Conservation (phyloP, 768 basidiomycete species). For the Lactifluus volemus region DNA sequence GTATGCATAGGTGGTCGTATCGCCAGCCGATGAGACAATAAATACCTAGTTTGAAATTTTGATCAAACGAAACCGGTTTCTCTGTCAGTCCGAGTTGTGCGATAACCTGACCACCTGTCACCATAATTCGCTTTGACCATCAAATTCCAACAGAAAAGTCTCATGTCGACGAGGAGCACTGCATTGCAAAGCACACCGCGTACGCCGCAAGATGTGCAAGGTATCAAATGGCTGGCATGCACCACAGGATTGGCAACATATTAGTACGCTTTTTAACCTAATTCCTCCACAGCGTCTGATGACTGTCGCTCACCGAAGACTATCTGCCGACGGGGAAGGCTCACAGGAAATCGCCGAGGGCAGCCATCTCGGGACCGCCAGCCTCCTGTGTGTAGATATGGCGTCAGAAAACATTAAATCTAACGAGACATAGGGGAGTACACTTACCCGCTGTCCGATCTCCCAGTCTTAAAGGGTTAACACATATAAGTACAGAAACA, state of each 20-base stretch:
- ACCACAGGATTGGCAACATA: neutral
- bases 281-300: neutral
- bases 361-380: slow-evolving; percentile 75
- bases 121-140: neutral
- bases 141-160: neutral
- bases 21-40: slow-evolving; percentile 2
- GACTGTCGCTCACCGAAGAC: neutral
- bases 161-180: neutral
- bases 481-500: neutral
- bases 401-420: neutral
- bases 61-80: neutral
- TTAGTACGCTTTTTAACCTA: neutral
- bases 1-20: slow-evolving; percentile 1
- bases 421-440: neutral
- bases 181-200: neutral
- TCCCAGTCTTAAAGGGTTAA: slow-evolving; percentile 64
- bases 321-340: neutral
- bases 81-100: neutral
- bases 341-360: slow-evolving; percentile 69
- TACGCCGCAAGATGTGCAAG: neutral
- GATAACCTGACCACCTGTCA: neutral
- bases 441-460: slow-evolving; percentile 68
- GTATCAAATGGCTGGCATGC: neutral
- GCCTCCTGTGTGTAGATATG: slow-evolving; percentile 41
- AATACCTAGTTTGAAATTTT: neutral